phyloP scores from a whole-genome alignment of 129 eudicot species.

The Arctium lappa region DNA sequence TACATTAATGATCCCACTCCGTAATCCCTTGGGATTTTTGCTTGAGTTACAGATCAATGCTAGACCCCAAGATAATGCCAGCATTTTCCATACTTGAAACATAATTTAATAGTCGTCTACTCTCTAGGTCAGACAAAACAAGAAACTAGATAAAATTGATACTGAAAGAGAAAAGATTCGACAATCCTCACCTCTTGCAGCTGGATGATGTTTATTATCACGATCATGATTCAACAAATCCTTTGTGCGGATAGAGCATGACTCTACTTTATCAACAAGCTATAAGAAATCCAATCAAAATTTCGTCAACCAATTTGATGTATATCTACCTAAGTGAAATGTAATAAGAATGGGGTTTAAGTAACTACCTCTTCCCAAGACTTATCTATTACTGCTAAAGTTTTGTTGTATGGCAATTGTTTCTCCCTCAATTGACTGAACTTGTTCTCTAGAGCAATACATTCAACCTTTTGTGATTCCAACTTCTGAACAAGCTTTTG shows the following conservation, averaged over 20 bases:
- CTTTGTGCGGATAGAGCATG: constrained; percentile 48
- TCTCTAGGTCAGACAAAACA: background rate
- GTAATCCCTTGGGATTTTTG: background rate
- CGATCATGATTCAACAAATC: constrained; percentile 17
- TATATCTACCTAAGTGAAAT: constrained; percentile 5
- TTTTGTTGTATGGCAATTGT: constrained; percentile 55
- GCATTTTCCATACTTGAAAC: background rate
- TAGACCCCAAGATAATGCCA: background rate
- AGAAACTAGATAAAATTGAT: background rate
- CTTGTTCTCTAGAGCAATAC: constrained; percentile 55
- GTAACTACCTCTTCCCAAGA: constrained; percentile 75
- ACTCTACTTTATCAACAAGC: constrained; percentile 70
- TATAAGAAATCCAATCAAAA: constrained; percentile 17
- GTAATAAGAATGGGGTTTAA: background rate
- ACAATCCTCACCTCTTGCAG: constrained; percentile 39
- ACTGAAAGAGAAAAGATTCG: constrained; percentile 3
- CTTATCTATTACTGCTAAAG: constrained; percentile 47
- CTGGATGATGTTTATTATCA: constrained; percentile 33
- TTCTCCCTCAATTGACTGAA: constrained; percentile 53
- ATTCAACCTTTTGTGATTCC: constrained; percentile 79
- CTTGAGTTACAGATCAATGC: background rate
- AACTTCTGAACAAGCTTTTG: constrained; percentile 80
- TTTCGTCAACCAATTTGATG: constrained; percentile 2
- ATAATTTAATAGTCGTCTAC: background rate
- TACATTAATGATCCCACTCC: background rate